A percentile compares a stretch with the other conserved stretches of the same genome.
Evolutionary conservation across 129 eudicot species (phyloP).

Genomic region (Flaveria linearis): DNA sequence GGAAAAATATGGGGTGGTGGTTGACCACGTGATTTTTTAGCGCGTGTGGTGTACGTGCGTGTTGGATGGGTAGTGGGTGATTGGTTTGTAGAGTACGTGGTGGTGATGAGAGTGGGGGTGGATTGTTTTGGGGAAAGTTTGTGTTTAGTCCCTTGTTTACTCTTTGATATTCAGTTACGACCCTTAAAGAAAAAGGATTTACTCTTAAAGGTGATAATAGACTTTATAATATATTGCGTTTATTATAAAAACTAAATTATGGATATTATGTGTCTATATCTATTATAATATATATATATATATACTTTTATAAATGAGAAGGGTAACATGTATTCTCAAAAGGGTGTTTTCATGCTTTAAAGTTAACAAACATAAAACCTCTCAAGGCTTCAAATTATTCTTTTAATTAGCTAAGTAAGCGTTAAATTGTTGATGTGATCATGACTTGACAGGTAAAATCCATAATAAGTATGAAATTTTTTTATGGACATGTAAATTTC

Average conservation of each 20-base stretch:
- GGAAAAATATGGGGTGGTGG: slow-evolving; percentile 4
- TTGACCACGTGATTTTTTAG: slow-evolving; percentile 22
- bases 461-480: not conserved
- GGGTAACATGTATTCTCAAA: no score
- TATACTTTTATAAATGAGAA: no score
- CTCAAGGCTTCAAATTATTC: not conserved
- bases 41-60: slow-evolving; percentile 20
- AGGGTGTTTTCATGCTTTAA: no score
- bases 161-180: not conserved
- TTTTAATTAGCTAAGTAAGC: not conserved
- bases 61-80: not conserved
- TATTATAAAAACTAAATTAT: no score
- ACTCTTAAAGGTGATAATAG: no score
- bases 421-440: not conserved
- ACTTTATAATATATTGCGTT: no score
- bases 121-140: not conserved
- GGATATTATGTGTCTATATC: no score
- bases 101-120: slow-evolving; percentile 21
- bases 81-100: slow-evolving; percentile 29
- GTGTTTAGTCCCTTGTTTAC: slow-evolving; percentile 11
- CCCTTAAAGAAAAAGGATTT: not conserved
- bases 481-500: no score
- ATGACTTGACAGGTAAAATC: not conserved
- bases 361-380: no score
- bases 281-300: no score